Percentiles rank a stretch among this genome's conserved stretches.
Conservation (phyloP, 768 basidiomycete genomes). For the Sporobolomyces roseus region DNA sequence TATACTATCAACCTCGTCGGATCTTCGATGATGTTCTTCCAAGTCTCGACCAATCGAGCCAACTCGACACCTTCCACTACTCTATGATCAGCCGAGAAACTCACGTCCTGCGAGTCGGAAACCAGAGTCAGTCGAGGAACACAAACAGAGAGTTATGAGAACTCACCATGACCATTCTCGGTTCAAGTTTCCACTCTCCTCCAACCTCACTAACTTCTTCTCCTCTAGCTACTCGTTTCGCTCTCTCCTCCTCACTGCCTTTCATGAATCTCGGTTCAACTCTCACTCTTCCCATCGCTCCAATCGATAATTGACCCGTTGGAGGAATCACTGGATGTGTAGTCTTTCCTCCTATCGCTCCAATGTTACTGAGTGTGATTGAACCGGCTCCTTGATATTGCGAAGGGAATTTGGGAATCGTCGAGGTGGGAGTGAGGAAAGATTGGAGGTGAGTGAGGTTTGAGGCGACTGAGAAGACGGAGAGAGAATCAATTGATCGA, state of each 20-base stretch:
- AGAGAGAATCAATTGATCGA: constrained; percentile 53
- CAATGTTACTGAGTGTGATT: constrained; percentile 75
- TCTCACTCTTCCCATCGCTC: constrained; percentile 70
- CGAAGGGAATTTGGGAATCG: constrained; percentile 41
- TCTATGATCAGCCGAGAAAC: constrained; percentile 82
- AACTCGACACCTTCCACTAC: constrained; percentile 85
- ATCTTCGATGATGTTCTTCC: constrained; percentile 72
- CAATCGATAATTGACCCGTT: constrained; percentile 79
- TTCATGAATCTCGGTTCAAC: constrained; percentile 33
- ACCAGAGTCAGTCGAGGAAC: too few species aligned
- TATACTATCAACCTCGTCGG: constrained; percentile 50
- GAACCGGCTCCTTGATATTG: constrained; percentile 54
- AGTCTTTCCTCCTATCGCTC: constrained; percentile 66
- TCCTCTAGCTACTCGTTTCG: constrained; percentile 49
- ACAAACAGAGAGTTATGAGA: background rate
- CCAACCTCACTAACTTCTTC: constrained; percentile 44
- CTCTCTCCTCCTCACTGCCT: constrained; percentile 7
- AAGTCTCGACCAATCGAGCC: constrained; percentile 66
- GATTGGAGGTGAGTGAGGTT: constrained; percentile 60
- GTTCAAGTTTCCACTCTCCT: constrained; percentile 62
- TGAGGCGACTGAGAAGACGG: constrained; percentile 55
- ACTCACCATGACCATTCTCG: constrained; percentile 46
- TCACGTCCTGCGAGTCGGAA: constrained; percentile 52
- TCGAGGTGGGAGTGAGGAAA: constrained; percentile 59
- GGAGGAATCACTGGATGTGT: constrained; percentile 73